phyloP scores from a whole-genome alignment of 176 grass and related monocot genomes.

The Zea mays region DNA sequence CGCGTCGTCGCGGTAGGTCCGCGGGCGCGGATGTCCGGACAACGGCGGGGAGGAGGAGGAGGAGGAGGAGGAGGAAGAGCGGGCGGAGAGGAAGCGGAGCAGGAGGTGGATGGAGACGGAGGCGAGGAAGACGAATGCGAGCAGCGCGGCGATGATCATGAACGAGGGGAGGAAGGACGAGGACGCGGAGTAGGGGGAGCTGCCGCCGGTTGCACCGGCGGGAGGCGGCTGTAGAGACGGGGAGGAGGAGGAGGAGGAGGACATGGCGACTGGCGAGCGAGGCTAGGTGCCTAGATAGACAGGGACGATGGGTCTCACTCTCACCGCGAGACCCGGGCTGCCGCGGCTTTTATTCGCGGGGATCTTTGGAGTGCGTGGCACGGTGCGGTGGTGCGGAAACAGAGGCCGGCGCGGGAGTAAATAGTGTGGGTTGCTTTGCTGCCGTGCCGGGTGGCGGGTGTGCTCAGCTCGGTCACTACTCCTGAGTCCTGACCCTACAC shows the following conservation, averaged over 20 bases:
- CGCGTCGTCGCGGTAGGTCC: background rate
- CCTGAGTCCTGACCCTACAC: background rate
- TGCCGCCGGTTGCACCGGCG: constrained; percentile 6
- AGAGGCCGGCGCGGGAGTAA: constrained; percentile 27
- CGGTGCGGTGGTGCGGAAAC: background rate
- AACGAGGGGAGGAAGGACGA: constrained; percentile 50
- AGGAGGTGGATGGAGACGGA: constrained; percentile 71
- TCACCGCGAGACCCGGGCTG: constrained; percentile 10
- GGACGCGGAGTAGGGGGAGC: constrained; percentile 18
- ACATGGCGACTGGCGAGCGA: constrained; percentile 42
- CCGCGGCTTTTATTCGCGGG: constrained; percentile 33
- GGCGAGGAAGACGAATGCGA: constrained; percentile 62
- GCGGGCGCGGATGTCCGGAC: background rate
- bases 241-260: constrained; percentile 33
- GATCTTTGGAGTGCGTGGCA: constrained; percentile 31
- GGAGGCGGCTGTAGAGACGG: constrained; percentile 33
- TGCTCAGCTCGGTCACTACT: background rate
- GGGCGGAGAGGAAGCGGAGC: constrained; percentile 57
- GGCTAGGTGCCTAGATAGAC: background rate
- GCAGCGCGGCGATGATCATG: constrained; percentile 69
- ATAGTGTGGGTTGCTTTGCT: background rate
- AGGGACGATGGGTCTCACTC: constrained; percentile 22
- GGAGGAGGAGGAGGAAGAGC: background rate
- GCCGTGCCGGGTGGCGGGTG: background rate
- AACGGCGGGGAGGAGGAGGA: background rate